Evolutionary conservation across 2,329 filamentous ascomycete genomes (phyloP).

Genomic region (Calonectria hawksworthii): DNA sequence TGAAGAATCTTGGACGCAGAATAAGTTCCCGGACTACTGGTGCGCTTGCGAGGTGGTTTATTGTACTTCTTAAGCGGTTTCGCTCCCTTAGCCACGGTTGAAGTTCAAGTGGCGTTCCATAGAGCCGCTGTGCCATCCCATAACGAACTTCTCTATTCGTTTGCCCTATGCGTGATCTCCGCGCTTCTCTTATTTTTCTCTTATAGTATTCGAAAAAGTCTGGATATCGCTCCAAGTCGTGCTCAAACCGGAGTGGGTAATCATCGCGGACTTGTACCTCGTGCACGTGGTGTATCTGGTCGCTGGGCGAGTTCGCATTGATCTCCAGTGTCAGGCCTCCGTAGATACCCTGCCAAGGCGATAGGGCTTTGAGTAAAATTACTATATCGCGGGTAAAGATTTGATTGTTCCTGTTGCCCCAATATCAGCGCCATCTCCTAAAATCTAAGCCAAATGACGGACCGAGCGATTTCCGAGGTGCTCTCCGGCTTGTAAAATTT

Average conservation of each 20-base stretch:
- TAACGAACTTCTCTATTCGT: neutral
- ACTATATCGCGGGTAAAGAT: constrained; percentile 25
- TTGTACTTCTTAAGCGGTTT: neutral
- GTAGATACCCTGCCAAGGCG: constrained; percentile 24
- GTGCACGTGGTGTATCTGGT: neutral
- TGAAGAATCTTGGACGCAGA: constrained; percentile 19
- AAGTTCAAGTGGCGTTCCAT: constrained; percentile 27
- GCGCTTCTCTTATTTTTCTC: neutral
- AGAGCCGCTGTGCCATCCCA: constrained; percentile 13
- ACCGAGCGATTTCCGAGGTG: neutral
- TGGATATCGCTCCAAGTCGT: constrained; percentile 16
- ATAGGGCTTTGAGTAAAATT: constrained; percentile 24
- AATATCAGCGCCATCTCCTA: neutral
- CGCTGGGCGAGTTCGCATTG: constrained; percentile 29
- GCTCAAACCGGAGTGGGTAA: constrained; percentile 25
- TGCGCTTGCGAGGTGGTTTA: constrained; percentile 10
- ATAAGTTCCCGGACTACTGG: constrained; percentile 31
- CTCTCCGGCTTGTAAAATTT: neutral
- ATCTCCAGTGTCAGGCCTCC: constrained; percentile 34
- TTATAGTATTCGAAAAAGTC: neutral
- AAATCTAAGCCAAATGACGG: neutral
- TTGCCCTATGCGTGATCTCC: neutral
- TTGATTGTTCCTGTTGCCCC: constrained; percentile 25
- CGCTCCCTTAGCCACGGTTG: constrained; percentile 8
- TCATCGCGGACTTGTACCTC: constrained; percentile 17